These are phyloP conservation scores for Colletotrichum destructivum DNA, from an alignment of 2,329 filamentous ascomycete genomes.

Conservation along the genomic window DNA sequence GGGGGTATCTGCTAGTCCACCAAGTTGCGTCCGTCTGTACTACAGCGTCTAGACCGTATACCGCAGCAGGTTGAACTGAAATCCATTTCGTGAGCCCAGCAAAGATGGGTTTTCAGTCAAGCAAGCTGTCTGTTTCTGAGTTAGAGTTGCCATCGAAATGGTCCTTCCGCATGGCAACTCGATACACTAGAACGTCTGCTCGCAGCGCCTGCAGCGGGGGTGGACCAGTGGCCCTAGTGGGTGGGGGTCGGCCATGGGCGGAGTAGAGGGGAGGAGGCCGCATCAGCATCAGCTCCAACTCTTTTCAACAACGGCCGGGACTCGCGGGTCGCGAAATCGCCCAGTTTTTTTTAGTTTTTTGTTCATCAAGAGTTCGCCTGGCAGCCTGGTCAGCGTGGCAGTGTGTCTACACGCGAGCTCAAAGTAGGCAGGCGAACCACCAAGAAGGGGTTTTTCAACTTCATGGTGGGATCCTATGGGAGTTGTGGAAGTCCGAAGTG, in stretches of 20 bases:
- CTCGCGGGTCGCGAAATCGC: conserved; percentile 4
- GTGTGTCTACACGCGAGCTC: not conserved
- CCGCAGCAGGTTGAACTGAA: not conserved
- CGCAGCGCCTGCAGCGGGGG: not conserved
- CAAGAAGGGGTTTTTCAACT: too few species aligned
- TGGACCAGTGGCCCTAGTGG: not conserved
- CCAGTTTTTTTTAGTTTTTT: not conserved
- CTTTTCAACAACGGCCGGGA: conserved; percentile 7
- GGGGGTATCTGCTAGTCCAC: not conserved
- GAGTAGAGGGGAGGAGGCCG: conserved; percentile 1
- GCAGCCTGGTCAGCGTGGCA: not conserved
- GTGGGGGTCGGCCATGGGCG: not conserved
- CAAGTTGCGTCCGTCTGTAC: not conserved
- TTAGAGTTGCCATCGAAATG: not conserved
- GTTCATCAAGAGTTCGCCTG: conserved; percentile 10
- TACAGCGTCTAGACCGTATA: not conserved
- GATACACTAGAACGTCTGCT: not conserved
- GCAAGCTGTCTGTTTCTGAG: not conserved
- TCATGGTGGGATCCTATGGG: too few species aligned
- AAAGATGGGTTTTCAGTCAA: not conserved
- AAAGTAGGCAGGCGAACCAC: too few species aligned
- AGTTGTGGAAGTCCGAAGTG: not conserved
- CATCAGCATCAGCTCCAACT: conserved; percentile 15
- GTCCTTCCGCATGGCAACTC: not conserved
- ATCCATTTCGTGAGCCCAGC: not conserved